These are phyloP conservation scores for Saturnispora hagleri DNA, from an alignment of 805 yeast species.

Conservation along the genomic window DNA sequence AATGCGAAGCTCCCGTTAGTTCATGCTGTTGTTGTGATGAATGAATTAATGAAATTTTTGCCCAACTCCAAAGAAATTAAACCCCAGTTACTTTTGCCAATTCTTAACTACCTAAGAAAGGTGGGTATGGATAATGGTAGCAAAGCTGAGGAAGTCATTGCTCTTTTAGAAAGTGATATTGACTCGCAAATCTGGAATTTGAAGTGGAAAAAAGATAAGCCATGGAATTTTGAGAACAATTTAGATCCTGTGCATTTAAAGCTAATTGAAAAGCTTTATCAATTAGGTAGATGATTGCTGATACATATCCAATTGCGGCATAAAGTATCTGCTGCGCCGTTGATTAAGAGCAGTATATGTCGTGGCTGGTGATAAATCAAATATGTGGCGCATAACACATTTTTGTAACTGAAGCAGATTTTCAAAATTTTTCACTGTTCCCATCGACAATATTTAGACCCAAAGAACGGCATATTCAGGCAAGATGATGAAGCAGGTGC, in stretches of 20 bases:
- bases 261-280: background rate
- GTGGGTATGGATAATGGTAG: background rate
- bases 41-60: background rate
- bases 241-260: background rate
- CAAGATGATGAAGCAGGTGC: conserved; percentile 3
- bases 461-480: background rate
- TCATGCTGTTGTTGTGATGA: background rate
- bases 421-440: conserved; percentile 1
- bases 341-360: background rate
- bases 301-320: background rate
- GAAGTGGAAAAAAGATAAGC: background rate
- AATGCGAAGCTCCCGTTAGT: background rate
- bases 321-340: background rate
- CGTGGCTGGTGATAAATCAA: background rate
- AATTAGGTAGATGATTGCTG: background rate
- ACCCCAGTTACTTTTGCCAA: background rate
- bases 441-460: background rate
- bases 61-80: background rate
- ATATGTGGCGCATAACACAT: background rate
- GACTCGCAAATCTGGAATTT: background rate
- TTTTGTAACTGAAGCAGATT: background rate
- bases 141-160: background rate
- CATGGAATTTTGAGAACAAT: background rate
- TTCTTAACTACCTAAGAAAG: background rate
- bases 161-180: background rate